A percentile compares a stretch with the other conserved stretches of the same genome.
Evolutionary conservation across 2,329 filamentous ascomycete species (phyloP).

Genomic region (Aspergillus ruber): DNA sequence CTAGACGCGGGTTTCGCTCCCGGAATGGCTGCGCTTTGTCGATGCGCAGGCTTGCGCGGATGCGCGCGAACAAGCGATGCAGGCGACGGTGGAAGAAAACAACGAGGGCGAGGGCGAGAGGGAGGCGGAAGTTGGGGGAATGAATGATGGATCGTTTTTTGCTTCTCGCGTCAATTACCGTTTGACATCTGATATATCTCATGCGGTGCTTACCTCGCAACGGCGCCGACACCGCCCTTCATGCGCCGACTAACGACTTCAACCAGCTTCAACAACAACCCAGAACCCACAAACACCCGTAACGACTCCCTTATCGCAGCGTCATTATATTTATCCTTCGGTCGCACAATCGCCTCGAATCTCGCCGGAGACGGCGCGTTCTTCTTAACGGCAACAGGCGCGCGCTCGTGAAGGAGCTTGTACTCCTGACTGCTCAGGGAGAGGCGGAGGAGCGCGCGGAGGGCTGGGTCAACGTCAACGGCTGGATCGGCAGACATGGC

Average conservation of each 20-base stretch:
- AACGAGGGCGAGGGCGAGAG: slow-evolving; percentile 75
- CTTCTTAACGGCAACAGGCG: slow-evolving; percentile 52
- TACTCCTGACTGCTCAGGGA: slow-evolving; percentile 81
- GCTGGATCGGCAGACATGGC: slow-evolving; percentile 2
- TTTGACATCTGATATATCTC: neutral
- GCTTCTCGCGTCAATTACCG: slow-evolving; percentile 17
- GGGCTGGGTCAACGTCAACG: slow-evolving; percentile 55
- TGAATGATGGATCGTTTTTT: slow-evolving; percentile 38
- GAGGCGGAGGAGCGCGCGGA: slow-evolving; percentile 81
- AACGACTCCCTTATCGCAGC: slow-evolving; percentile 64
- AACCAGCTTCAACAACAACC: slow-evolving; percentile 58
- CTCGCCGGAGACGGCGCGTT: slow-evolving; percentile 44
- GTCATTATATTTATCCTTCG: slow-evolving; percentile 61
- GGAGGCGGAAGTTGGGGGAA: slow-evolving; percentile 68
- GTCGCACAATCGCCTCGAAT: slow-evolving; percentile 47
- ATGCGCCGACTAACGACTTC: slow-evolving; percentile 41
- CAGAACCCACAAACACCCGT: slow-evolving; percentile 62
- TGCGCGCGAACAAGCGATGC: slow-evolving; percentile 77
- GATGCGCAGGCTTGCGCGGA: slow-evolving; percentile 71
- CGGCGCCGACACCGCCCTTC: slow-evolving; percentile 10
- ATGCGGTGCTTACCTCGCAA: slow-evolving; percentile 10
- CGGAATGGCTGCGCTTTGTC: slow-evolving; percentile 77
- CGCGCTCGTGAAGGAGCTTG: slow-evolving; percentile 70
- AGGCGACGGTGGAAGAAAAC: slow-evolving; percentile 83
- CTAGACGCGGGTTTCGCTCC: slow-evolving; percentile 70